Base-by-base conservation (phyloP, 2,329 filamentous ascomycete species). In the Phaeosphaeria sp. region DNA sequence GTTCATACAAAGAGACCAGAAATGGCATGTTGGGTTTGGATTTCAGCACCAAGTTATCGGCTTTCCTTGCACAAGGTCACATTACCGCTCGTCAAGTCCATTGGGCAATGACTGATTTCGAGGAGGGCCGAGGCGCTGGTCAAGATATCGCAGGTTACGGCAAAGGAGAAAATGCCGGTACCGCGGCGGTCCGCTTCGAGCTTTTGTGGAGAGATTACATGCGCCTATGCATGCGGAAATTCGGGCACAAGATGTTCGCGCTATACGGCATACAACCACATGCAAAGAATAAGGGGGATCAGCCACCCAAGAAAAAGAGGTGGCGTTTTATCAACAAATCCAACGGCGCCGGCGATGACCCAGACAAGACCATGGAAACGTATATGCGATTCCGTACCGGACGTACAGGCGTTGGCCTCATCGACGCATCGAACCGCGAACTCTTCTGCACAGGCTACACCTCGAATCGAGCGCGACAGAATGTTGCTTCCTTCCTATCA, bases 171-270 rank as follows among this genome's bases (percentile, higher is more conserved):
- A 93, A 89, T 51, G 85, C 86, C 27, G 90, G 91, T 0, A 92
- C 89, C 0, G 84, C 84, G 33, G 85, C 82, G 0, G 83, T 94
- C 1, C 85, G 91, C 0, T 89, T 91, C 55, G 90, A 94, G 69
- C 80, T 95, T 0, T 75, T 94, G 0, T 94, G 2, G 91, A 81
- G 91, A 42, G 91, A 94, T 68, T 94, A 93, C 68, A 92, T 94
- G 88, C 83, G 89, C 1, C 83, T 94, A 0, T 92, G 89, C 70
- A 88, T 87, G 6, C 83, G 84, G 30, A 93, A 93, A 67, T 92
- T 91, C 60, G 84, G 86, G 0, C 70, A 75, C 17, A 85, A 84
- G 21, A 82, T 94, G 3, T 94, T 92, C 72, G 78, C 80, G 13
- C 75, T 89, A 1, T 81, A 83, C 4, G 91, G 91, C 0, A 91